Evolutionary conservation across 257 asterid genomes (phyloP).

Genomic region (Apocynum venetum): DNA sequence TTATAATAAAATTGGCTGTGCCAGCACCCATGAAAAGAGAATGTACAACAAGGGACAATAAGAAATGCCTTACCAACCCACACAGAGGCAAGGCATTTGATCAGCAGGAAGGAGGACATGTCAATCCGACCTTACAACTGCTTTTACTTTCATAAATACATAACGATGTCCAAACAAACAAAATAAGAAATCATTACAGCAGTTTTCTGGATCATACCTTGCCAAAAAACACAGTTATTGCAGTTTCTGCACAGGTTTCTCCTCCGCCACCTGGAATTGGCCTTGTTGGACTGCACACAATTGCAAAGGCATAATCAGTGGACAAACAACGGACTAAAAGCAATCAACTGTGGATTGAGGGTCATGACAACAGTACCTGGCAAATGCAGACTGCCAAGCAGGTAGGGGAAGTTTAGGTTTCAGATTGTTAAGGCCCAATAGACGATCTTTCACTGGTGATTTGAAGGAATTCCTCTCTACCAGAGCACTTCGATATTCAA

Average conservation of each 20-base stretch:
- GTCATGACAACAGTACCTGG: constrained; percentile 50
- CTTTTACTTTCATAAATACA: not conserved
- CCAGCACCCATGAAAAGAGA: not conserved
- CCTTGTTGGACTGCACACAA: constrained; percentile 83
- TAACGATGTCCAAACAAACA: not conserved
- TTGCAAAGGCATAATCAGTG: constrained; percentile 10
- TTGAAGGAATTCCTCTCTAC: constrained; percentile 94
- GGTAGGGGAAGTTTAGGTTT: constrained; percentile 76
- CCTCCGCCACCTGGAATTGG: constrained; percentile 97
- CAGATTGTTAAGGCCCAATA: constrained; percentile 61
- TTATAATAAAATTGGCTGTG: not conserved
- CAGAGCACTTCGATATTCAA: constrained; percentile 76
- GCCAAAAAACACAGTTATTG: constrained; percentile 72
- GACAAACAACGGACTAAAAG: not conserved
- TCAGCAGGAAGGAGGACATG: not conserved
- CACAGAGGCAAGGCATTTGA: not conserved
- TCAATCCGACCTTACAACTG: not conserved
- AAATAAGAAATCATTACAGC: not conserved
- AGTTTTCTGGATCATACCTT: constrained; percentile 42
- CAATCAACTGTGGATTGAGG: constrained; percentile 12
- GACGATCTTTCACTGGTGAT: constrained; percentile 95
- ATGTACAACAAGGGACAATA: not conserved
- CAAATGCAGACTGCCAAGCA: constrained; percentile 89
- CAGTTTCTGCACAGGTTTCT: constrained; percentile 98
- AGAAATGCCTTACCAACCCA: not conserved